Evolutionary conservation across 2,329 filamentous ascomycete species (phyloP).

Genomic region (Penicillium sp.): DNA sequence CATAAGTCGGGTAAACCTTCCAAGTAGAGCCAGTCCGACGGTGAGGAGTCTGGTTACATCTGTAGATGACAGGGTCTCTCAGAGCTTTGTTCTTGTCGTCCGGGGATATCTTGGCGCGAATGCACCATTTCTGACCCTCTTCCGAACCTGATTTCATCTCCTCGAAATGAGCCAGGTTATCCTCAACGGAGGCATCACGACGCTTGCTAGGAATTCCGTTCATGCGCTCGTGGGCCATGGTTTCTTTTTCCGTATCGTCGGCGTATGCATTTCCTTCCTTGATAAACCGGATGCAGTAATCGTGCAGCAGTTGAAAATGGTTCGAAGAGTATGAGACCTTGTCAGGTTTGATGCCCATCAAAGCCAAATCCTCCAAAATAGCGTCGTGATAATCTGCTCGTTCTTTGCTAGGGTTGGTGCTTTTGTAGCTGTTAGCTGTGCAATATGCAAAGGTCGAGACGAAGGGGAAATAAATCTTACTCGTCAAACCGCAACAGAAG

Average conservation of each 20-base stretch:
- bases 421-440: not conserved
- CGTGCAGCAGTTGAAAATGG: slow-evolving; percentile 90
- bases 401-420: slow-evolving; percentile 92
- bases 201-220: slow-evolving; percentile 77
- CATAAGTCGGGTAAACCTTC: slow-evolving; percentile 66
- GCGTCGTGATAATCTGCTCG: slow-evolving; percentile 94
- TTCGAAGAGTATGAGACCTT: slow-evolving; percentile 85
- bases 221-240: slow-evolving; percentile 80
- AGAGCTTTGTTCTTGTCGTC: slow-evolving; percentile 94
- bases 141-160: slow-evolving; percentile 87
- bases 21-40: slow-evolving; percentile 61
- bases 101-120: slow-evolving; percentile 88
- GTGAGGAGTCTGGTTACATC: slow-evolving; percentile 70
- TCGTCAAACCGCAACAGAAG: slow-evolving; percentile 92
- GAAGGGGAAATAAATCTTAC: too few relatives aligned
- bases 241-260: slow-evolving; percentile 87
- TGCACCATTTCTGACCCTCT: slow-evolving; percentile 80
- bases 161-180: slow-evolving; percentile 80
- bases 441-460: too few relatives aligned
- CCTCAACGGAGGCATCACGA: slow-evolving; percentile 73
- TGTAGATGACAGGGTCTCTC: slow-evolving; percentile 95
- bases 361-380: slow-evolving; percentile 83
- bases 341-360: slow-evolving; percentile 91
- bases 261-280: slow-evolving; percentile 85
- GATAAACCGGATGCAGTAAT: slow-evolving; percentile 79